Evolutionary conservation across 2,329 filamentous ascomycete species (phyloP).

Genomic region (Fusarium dimerum): DNA sequence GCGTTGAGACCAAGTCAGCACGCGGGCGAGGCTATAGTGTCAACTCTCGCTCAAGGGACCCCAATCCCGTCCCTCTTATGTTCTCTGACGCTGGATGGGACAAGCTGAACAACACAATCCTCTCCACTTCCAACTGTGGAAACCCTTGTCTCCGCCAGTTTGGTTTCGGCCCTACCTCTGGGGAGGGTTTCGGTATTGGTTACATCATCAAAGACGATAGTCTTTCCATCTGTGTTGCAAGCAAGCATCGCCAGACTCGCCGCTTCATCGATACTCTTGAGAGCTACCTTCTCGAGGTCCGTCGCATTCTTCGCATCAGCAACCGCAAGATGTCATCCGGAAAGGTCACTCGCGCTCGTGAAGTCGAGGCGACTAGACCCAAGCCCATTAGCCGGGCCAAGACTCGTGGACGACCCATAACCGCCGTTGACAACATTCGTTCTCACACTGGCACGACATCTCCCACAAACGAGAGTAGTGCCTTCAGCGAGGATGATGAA

Average conservation of each 20-base stretch:
- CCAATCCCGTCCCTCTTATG: slow-evolving; percentile 67
- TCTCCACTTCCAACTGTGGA: slow-evolving; percentile 98
- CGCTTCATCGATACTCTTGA: slow-evolving; percentile 89
- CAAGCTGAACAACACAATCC: slow-evolving; percentile 88
- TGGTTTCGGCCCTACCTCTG: slow-evolving; percentile 92
- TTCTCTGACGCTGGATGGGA: slow-evolving; percentile 93
- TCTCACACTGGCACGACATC: slow-evolving; percentile 54
- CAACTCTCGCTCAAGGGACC: slow-evolving; percentile 47
- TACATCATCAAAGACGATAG: slow-evolving; percentile 88
- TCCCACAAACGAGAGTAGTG: slow-evolving; percentile 68
- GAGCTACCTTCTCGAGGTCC: slow-evolving; percentile 86
- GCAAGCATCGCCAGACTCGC: slow-evolving; percentile 90
- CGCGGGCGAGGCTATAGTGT: slow-evolving; percentile 57
- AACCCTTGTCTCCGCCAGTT: slow-evolving; percentile 95
- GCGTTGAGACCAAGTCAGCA: slow-evolving; percentile 37
- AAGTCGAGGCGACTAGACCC: slow-evolving; percentile 47
- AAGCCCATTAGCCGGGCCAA: slow-evolving; percentile 57
- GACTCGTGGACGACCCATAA: slow-evolving; percentile 72
- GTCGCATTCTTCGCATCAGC: slow-evolving; percentile 76
- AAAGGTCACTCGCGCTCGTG: slow-evolving; percentile 53
- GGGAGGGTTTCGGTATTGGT: slow-evolving; percentile 93
- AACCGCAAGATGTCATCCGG: slow-evolving; percentile 45
- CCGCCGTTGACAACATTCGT: slow-evolving; percentile 50
- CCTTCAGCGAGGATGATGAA: slow-evolving; percentile 81
- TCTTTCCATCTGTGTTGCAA: slow-evolving; percentile 88